Evolutionary conservation across 2,329 filamentous ascomycete genomes (phyloP), one percentile per base, ranked within the genome.

Genomic region (Xenosphaeropsis pyriputrescens): DNA sequence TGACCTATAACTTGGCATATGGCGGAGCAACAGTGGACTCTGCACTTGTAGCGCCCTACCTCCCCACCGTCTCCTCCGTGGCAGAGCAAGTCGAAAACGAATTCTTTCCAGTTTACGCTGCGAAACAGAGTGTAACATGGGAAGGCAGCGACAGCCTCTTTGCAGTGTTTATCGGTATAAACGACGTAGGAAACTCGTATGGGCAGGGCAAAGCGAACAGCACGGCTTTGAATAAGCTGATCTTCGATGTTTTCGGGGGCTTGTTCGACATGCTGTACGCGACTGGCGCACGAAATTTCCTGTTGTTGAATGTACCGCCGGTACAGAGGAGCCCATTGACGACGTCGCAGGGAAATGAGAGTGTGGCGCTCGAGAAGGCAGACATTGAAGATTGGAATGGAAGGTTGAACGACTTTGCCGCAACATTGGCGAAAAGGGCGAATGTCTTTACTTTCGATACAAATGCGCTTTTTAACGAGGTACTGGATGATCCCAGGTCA

Each of bases 241-340:
- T 65, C 3, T 60, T 68, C n/a, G 54, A 49, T 1, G 56, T 59
- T 15, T 68, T 67, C 39, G 58, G 58, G 11, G 47, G 46, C 5
- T 50, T 67, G 1, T 48, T 66, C 0, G 54, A 62, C 38, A 40
- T 60, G 15, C 55, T 80, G 6, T 74, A 74, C 43, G 50, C 56
- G 2, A 57, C 60, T 2, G 74, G 74, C 0, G 64, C 64, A 2
- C 58, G 73, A 5, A 74, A 75, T 39, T 79, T 79, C 42, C 59
- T 67, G 2, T 63, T 79, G 38, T 43, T 79, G 19, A 74, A 65
- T 37, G 72, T 77, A 0, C 75, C 75, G 2, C 69, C 68, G 1
- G 54, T 77, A 3, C 63, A 79, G 39, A 60, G 67, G 8, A 64
- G 64, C 30, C 72, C 72, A 0, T 45, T 68, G 37, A 66, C 62